These are phyloP conservation scores for Gracilariopsis chorda DNA, from an alignment of 23 red algal genomes.

Conservation along the genomic window DNA sequence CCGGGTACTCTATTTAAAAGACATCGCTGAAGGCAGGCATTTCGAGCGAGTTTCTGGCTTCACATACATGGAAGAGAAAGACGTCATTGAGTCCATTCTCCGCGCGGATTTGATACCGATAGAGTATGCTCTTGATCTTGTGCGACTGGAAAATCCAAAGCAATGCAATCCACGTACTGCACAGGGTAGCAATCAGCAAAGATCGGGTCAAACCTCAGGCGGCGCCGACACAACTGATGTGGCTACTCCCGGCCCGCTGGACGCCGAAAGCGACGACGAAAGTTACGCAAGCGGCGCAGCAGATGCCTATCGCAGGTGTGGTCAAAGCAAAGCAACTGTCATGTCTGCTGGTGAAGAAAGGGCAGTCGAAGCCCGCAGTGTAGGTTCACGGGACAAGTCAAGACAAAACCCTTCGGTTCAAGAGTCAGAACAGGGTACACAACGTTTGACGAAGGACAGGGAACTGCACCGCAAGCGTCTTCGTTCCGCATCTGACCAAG, in stretches of 20 bases:
- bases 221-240: slow-evolving; percentile 34
- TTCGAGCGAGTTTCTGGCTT: neutral
- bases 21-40: neutral
- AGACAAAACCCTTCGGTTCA: too few relatives aligned
- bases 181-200: neutral
- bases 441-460: neutral
- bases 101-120: slow-evolving; percentile 23
- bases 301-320: neutral
- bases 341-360: neutral
- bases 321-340: neutral
- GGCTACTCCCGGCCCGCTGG: slow-evolving; percentile 34
- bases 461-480: neutral
- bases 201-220: neutral
- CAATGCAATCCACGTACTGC: neutral
- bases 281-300: slow-evolving; percentile 8
- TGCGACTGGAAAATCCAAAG: neutral
- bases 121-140: neutral
- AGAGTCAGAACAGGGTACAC: too few relatives aligned
- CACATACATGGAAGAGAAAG: neutral
- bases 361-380: neutral
- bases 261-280: slow-evolving; percentile 38
- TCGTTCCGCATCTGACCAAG: neutral
- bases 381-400: too few relatives aligned
- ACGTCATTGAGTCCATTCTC: slow-evolving; percentile 10
- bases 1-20: neutral